Evolutionary conservation across 208 protist genomes (phyloP), one percentile per base, ranked within the genome.

Genomic region (Leishmania gerbilli): DNA sequence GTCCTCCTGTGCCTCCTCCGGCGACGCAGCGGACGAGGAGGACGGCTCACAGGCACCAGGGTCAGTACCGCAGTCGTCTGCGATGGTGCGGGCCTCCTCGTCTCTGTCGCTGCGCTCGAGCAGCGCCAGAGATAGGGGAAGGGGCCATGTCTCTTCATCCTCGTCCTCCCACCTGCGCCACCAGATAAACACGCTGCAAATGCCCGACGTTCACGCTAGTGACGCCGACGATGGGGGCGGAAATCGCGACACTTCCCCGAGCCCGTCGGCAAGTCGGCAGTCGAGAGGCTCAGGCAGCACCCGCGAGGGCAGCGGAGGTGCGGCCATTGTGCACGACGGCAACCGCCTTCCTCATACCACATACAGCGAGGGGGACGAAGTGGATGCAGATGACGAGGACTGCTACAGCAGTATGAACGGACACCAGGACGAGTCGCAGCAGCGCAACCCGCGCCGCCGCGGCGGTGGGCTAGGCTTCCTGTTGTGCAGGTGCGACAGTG

Each of bases 401-500:
- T 78, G 31, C 40, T 47, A 62, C 51, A 42, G 51, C 27, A 47
- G 21, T 45, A 42, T 19, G 31, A 62, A n/a, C n/a, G 51, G 31
- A 17, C 6, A 9, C 17, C 76, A 80, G 31, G 55, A 9, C 49
- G 76, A 62, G 40, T 21, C 51, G 15, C 71, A 37, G 31, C 55
- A 21, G 56, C 72, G 49, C 51, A 74, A 71, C 79, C 19, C 51
- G 55, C 71, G 45, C 42, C 56, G 55, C 49, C 31, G 74, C 31
- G 7, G 74, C 40, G 37, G 74, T 67, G 45, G 42, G 49, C 49
- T 79, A 1, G 53, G 76, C 69, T 76, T 74, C 24, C 71, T 64
- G 4, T n/a, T 85, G 31, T 86, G 82, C 65, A 51, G 78, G 53
- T 82, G 82, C 67, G 78, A 55, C 27, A 19, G 45, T 11, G 60